Conservation (phyloP, 179 eudicot genomes). For the Silene noctiflora region DNA sequence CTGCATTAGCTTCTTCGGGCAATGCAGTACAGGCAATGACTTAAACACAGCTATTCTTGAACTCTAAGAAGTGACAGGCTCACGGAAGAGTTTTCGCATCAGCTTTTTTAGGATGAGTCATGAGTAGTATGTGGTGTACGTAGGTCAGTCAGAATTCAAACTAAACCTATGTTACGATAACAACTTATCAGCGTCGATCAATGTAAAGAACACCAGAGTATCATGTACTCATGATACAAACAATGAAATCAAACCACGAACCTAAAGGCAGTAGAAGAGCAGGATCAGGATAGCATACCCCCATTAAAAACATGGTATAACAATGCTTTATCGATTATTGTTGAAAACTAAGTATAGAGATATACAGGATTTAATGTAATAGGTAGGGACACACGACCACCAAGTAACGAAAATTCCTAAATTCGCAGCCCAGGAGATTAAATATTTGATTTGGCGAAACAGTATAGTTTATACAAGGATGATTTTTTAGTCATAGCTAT, state of each 20-base stretch:
- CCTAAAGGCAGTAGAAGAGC: no score
- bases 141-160: background rate
- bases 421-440: no score
- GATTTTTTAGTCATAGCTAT: background rate
- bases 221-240: background rate
- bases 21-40: background rate
- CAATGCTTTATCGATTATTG: no score
- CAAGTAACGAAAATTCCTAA: no score
- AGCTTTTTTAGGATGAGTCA: background rate
- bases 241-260: background rate
- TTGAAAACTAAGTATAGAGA: no score
- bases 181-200: background rate
- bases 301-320: no score
- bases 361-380: no score
- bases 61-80: background rate
- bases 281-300: no score
- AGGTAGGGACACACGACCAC: no score
- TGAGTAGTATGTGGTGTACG: background rate
- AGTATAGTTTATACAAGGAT: no score
- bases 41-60: background rate
- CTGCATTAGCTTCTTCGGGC: background rate
- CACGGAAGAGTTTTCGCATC: background rate
- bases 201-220: background rate
- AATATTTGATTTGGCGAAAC: no score
- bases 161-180: background rate